A percentile compares a stretch with the other conserved stretches of the same genome.
Evolutionary conservation across 257 asterid genomes (phyloP).

Genomic region (Leptodermis oblonga): DNA sequence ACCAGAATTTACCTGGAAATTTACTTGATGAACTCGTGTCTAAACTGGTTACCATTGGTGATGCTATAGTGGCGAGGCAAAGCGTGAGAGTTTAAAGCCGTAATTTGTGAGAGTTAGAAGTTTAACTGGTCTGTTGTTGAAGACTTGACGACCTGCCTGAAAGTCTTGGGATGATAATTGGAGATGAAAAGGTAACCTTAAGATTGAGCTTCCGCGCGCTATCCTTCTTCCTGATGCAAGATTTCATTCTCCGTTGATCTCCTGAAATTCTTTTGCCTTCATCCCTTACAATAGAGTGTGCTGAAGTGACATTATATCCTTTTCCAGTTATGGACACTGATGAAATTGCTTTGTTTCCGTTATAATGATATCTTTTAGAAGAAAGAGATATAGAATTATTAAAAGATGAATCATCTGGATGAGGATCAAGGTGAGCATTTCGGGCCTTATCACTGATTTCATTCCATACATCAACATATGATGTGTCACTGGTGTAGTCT

Average conservation of each 20-base stretch:
- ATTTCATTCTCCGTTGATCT: conserved; percentile 6
- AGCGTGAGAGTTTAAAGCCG: not conserved
- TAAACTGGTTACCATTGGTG: not conserved
- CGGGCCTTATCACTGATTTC: not conserved
- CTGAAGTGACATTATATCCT: not conserved
- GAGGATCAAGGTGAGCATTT: not conserved
- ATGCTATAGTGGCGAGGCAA: not conserved
- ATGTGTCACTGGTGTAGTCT: not conserved
- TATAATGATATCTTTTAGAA: not conserved
- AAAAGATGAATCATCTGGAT: conserved; percentile 10
- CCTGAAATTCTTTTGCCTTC: not conserved
- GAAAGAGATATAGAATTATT: conserved; percentile 1
- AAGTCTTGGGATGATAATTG: conserved; percentile 9
- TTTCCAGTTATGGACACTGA: not conserved
- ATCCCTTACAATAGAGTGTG: not conserved
- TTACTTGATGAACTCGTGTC: not conserved
- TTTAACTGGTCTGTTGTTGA: not conserved
- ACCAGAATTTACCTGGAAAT: not conserved
- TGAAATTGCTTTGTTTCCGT: not conserved
- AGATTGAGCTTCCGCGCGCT: conserved; percentile 22
- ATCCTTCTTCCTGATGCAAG: conserved; percentile 25
- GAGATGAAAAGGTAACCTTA: conserved; percentile 21
- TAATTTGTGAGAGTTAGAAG: not conserved
- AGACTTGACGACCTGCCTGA: not conserved
- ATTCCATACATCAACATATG: conserved; percentile 5